Evolutionary conservation across 768 basidiomycete genomes (phyloP).

Genomic region (Lenzites betulinus): DNA sequence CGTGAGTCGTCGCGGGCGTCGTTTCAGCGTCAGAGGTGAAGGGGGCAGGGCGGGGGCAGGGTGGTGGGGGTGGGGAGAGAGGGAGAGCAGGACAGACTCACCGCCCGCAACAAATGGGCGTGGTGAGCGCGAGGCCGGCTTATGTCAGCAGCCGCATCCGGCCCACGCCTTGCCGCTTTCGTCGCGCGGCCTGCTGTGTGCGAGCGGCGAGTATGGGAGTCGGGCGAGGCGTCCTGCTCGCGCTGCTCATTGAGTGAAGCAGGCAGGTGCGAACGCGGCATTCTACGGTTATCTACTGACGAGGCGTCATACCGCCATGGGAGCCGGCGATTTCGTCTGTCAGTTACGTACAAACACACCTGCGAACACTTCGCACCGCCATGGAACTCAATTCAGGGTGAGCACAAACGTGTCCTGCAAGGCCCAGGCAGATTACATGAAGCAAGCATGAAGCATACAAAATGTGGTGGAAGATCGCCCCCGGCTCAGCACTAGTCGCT

Average conservation of each 20-base stretch:
- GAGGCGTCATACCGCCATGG: neutral
- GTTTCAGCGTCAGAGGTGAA: neutral
- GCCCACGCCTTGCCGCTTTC: slow-evolving; percentile 4
- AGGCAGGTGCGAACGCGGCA: neutral
- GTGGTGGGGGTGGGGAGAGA: slow-evolving; percentile 8
- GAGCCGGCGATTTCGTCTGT: neutral
- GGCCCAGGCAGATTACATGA: too few species aligned
- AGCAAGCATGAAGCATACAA: too few species aligned
- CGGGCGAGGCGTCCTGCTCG: neutral
- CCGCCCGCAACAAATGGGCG: slow-evolving; percentile 17
- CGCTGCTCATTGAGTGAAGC: neutral
- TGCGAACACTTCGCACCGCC: neutral
- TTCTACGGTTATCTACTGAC: neutral
- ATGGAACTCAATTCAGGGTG: too few species aligned
- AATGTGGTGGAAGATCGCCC: neutral
- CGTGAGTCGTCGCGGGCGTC: slow-evolving; percentile 9
- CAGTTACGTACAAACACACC: slow-evolving; percentile 1
- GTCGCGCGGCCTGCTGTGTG: neutral
- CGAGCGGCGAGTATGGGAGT: neutral
- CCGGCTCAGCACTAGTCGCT: neutral
- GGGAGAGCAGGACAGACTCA: slow-evolving; percentile 1
- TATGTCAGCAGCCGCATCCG: slow-evolving; percentile 13
- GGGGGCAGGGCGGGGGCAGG: neutral
- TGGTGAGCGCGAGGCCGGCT: slow-evolving; percentile 22
- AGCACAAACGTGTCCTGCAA: too few species aligned